phyloP scores from a whole-genome alignment of 2,329 filamentous ascomycete species.

The Fusarium agapanthi region DNA sequence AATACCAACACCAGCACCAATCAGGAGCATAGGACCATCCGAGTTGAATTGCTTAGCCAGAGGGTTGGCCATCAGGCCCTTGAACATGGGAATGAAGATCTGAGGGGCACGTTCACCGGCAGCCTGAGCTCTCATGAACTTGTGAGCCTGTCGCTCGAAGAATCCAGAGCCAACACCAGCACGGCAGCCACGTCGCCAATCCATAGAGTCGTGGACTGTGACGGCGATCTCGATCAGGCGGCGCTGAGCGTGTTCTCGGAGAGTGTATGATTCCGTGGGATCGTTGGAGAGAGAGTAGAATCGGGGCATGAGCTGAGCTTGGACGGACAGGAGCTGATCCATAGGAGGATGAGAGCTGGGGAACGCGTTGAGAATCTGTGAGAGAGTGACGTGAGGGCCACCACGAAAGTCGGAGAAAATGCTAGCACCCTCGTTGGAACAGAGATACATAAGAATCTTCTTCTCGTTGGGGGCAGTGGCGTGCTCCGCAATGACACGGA shows the following conservation, averaged over 20 bases:
- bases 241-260: constrained; percentile 74
- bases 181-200: constrained; percentile 77
- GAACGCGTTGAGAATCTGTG: constrained; percentile 90
- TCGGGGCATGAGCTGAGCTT: constrained; percentile 92
- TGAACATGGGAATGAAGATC: constrained; percentile 93
- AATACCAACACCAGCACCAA: constrained; percentile 95
- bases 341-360: constrained; percentile 90
- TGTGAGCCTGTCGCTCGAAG: constrained; percentile 83
- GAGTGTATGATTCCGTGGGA: constrained; percentile 78
- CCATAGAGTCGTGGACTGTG: constrained; percentile 85
- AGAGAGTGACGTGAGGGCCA: constrained; percentile 83
- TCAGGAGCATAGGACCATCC: constrained; percentile 96
- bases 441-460: constrained; percentile 87
- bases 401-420: constrained; percentile 95
- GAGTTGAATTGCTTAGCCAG: constrained; percentile 90
- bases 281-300: constrained; percentile 99
- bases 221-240: constrained; percentile 96
- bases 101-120: constrained; percentile 66
- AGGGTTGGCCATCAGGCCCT: constrained; percentile 96
- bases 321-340: constrained; percentile 78
- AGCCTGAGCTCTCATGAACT: constrained; percentile 74
- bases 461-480: constrained; percentile 82
- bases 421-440: constrained; percentile 88
- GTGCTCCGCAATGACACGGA: constrained; percentile 87
- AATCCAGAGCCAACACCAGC: constrained; percentile 93